Conservation (phyloP, 1,284 basidiomycete species). For the Cryptococcus sp. region DNA sequence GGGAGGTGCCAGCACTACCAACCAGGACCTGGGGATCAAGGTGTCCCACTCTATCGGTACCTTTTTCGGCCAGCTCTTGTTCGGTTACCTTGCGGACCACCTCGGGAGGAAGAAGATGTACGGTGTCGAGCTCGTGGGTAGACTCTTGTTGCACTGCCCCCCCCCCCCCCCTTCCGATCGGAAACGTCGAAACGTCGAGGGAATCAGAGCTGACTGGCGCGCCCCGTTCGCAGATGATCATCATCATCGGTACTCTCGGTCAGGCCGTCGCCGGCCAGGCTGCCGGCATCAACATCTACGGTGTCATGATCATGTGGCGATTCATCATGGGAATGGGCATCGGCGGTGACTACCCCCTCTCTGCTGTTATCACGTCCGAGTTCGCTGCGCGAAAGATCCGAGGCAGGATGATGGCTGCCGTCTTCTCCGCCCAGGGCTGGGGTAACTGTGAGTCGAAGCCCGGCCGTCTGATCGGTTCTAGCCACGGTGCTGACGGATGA, state of each 20-base stretch:
- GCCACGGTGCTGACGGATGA: background rate
- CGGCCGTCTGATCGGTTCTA: background rate
- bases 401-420: constrained; percentile 55
- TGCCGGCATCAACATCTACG: constrained; percentile 64
- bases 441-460: constrained; percentile 47
- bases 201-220: background rate
- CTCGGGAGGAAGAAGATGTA: constrained; percentile 54
- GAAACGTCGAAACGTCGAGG: constrained; percentile 5
- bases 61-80: constrained; percentile 52
- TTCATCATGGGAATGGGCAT: constrained; percentile 53
- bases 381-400: constrained; percentile 68
- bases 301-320: constrained; percentile 67
- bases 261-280: constrained; percentile 59
- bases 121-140: constrained; percentile 50
- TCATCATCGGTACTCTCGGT: constrained; percentile 46
- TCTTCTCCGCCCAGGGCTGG: constrained; percentile 56
- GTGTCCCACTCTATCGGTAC: constrained; percentile 58
- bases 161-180: no score
- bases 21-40: constrained; percentile 67
- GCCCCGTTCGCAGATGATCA: constrained; percentile 37
- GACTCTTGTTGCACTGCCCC: constrained; percentile 18
- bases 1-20: constrained; percentile 49
- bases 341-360: constrained; percentile 60
- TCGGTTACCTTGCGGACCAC: constrained; percentile 52
- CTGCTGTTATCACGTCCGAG: constrained; percentile 58